Evolutionary conservation across 495 filamentous ascomycete genomes (phyloP), one percentile per base, ranked within the genome.

Genomic region (Aspergillus diversus): DNA sequence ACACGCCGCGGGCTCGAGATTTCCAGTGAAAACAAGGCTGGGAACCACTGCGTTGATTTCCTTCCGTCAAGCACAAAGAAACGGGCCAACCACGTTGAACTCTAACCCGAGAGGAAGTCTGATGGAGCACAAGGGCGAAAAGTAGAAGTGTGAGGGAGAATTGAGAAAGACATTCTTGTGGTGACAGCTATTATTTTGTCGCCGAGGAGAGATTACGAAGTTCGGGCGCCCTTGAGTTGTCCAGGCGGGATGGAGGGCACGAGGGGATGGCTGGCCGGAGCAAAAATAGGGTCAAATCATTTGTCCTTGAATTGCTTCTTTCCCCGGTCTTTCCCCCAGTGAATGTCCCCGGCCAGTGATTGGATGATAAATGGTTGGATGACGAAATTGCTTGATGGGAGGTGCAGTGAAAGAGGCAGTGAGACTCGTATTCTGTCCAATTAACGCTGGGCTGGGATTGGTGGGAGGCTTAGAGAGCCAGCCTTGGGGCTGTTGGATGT

Each of bases 391-490:
- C 15, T 48, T 13, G 33, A 52, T 15, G 42, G 34, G 35, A 42
- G 33, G 33, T 58, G 51, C 51, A 57, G 51, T 51, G 37, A 55
- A 59, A 48, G 56, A 61, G 61, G 63, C 63, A 65, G 63, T 61
- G 63, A 65, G 63, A 60, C 54, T 61, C 53, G 63, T 52, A 50
- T 57, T 57, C 31, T 52, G 54, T 34, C 63, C 63, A 65, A 65
- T 65, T 33, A 65, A 11, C n/a, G 46, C 13, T 17, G 4, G n/a
- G 21, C 33, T 15, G 31, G 5, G n/a, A 2, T 9, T 15, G 33
- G 17, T 6, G 12, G 15, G 60, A 50, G 43, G 52, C 52, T 56
- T 27, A 50, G 47, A 50, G 21, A 9, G 47, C 16, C 7, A 17
- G n/a, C 21, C 33, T 54, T 60, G 42, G 33, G 39, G 27, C 51